phyloP scores from a whole-genome alignment of 2,329 filamentous ascomycete species.

The Curvularia lunata region DNA sequence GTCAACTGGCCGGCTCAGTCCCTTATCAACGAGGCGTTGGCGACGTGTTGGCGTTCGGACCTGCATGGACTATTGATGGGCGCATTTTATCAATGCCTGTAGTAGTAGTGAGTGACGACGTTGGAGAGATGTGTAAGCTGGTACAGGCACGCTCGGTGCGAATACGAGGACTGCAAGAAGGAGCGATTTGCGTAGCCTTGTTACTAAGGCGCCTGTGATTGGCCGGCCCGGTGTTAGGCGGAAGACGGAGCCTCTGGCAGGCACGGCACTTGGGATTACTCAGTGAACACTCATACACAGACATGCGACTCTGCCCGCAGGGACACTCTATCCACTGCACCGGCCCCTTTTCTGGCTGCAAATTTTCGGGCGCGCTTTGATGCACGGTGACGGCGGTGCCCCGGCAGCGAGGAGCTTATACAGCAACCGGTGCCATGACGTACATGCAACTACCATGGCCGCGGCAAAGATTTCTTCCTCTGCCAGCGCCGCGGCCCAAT shows the following conservation, averaged over 20 bases:
- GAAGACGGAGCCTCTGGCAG: background rate
- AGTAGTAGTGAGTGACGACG: no score
- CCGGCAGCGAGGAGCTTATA: conserved; percentile 5
- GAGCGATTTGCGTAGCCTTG: background rate
- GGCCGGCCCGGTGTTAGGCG: background rate
- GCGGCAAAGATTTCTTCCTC: conserved; percentile 3
- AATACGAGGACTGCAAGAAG: no score
- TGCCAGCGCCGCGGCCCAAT: conserved; percentile 1
- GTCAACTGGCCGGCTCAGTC: background rate
- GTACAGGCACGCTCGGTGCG: background rate
- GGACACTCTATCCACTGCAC: background rate
- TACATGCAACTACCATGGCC: background rate
- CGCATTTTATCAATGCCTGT: background rate
- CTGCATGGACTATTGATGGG: background rate
- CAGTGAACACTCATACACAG: no score
- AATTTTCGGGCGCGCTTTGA: background rate
- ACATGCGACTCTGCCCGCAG: no score
- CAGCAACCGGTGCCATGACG: conserved; percentile 13
- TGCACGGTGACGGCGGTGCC: conserved; percentile 11
- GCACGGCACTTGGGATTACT: background rate
- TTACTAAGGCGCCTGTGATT: background rate
- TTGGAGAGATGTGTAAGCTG: background rate
- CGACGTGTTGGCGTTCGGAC: background rate
- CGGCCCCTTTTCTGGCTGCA: background rate
- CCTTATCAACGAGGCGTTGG: background rate